phyloP scores from a whole-genome alignment of 441 rosid genomes.

The Adansonia rubrostipa region DNA sequence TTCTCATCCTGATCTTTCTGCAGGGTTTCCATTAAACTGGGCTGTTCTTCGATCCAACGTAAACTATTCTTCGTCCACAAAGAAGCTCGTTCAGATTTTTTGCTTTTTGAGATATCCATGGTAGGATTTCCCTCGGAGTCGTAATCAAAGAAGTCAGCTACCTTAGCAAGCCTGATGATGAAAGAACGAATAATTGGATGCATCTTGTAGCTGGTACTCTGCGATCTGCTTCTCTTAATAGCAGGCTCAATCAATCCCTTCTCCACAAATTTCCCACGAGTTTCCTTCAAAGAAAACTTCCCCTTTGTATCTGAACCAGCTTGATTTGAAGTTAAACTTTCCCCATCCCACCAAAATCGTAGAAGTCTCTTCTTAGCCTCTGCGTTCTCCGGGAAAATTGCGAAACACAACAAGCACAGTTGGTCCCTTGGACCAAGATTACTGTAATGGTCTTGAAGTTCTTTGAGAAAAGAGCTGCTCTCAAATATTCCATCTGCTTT shows the following conservation, averaged over 20 bases:
- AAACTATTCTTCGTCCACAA: background rate
- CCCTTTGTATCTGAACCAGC: background rate
- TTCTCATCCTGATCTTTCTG: too few relatives aligned
- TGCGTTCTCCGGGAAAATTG: constrained; percentile 49
- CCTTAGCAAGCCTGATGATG: background rate
- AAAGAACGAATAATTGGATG: constrained; percentile 45
- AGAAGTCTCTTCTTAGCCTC: constrained; percentile 48
- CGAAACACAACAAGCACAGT: constrained; percentile 45
- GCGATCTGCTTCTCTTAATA: constrained; percentile 1
- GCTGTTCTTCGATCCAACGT: too few relatives aligned
- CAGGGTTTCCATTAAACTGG: too few relatives aligned
- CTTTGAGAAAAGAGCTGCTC: constrained; percentile 4
- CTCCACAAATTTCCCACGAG: constrained; percentile 26
- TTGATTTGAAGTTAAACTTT: constrained; percentile 14
- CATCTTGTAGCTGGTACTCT: constrained; percentile 39
- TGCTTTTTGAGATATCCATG: background rate
- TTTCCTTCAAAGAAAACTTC: constrained; percentile 1
- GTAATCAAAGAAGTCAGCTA: constrained; percentile 23
- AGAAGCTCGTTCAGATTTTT: background rate
- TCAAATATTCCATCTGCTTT: background rate
- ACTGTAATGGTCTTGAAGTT: constrained; percentile 20
- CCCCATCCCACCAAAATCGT: constrained; percentile 60
- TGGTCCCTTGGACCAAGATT: fast-evolving
- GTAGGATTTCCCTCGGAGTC: constrained; percentile 27
- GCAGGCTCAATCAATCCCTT: constrained; percentile 44